Base-by-base conservation (phyloP, 768 basidiomycete genomes). In the Ramaria sp. region DNA sequence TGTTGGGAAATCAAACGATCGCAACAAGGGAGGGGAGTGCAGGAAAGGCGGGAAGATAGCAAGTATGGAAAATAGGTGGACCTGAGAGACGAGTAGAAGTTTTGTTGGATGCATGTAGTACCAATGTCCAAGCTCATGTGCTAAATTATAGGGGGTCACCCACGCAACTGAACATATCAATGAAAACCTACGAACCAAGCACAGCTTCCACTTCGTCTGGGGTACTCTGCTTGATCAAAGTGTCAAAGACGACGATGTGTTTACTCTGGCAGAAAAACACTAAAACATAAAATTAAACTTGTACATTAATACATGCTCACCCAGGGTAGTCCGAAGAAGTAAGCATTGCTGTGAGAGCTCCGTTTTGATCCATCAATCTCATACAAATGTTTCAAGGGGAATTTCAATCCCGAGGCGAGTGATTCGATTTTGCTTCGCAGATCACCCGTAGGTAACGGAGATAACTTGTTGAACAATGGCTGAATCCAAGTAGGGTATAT, bases 81-180 rank as follows among this genome's bases (percentile, higher is more conserved):
- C 48, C 62, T 98, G 93, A 38, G 86, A 86, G 60, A 95, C 77
- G 55, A 80, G 72, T 64, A 98, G 76, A 64, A 96, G 77, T 66
- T 96, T 92, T 57, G 85, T 84, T 1, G 92, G 89, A 73, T 98
- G 95, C 61, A 82, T 75, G 71, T 82, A 82, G 64, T 85, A 89
- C 93, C 95, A 98, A 71, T 98, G 95, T 0, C 95, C 95, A 34
- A 97, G 85, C 62, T 97, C 94, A 67, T 98, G 94, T 0, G 92
- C 92, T 82, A 58, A 12, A 48, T 41, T 49, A 37, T 42, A 22
- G 42, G 41, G 53, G n/a, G 27, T 55, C 12, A 55, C 36, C 38
- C n/a, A 20, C 47, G 36, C 50, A 49, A 18, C 37, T 30, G 15
- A 28, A n/a, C 13, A 34, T 24, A 50, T 22, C 20, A 34, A 34